Evolutionary conservation across 225 moss, liverwort and hornwort genomes (phyloP), one percentile per base, ranked within the genome.

Genomic region (Sphagnum tenellum): DNA sequence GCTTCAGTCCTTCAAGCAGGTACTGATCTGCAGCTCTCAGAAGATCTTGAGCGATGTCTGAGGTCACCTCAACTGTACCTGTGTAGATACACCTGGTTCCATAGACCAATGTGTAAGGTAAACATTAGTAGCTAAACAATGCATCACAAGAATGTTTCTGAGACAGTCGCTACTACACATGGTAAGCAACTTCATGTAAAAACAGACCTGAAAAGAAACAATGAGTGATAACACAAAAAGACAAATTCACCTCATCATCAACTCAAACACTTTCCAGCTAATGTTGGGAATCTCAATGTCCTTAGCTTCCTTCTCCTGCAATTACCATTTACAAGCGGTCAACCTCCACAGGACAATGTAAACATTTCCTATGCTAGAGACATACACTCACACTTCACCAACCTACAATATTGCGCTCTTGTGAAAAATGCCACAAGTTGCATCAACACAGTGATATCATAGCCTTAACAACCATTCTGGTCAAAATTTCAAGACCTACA

Each of bases 221-320:
- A 29, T 29, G 29, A 0, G 29, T 29, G 29, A 29, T 29, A 29
- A 29, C 1, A 29, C 29, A 62, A 46, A 65, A 55, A 73, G 51
- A 5, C 0, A 48, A 13, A 57, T 55, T 48, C 70, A 91, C 95
- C 95, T 88, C 95, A 96, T 96, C 95, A 96, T 96, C 57, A 96
- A 74, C 69, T 92, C 92, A 69, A 96, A 96, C n/a, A 92, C 92
- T 75, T 92, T 92, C 95, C 95, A 96, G 81, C 89, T 92, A 70
- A 96, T 96, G 53, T 96, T 96, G 58, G 95, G 95, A 59, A 96
- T 96, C 76, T 92, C 89, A 51, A 96, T 96, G 68, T 96, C 95
- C 73, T 89, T 79, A 2, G 95, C 95, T 79, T 92, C 95, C 71
- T 92, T 92, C 66, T 96, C 95, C 95, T 96, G 86, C 61, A 67